Conservation (phyloP, 331 rosid species). For the Spiraea crenata region DNA sequence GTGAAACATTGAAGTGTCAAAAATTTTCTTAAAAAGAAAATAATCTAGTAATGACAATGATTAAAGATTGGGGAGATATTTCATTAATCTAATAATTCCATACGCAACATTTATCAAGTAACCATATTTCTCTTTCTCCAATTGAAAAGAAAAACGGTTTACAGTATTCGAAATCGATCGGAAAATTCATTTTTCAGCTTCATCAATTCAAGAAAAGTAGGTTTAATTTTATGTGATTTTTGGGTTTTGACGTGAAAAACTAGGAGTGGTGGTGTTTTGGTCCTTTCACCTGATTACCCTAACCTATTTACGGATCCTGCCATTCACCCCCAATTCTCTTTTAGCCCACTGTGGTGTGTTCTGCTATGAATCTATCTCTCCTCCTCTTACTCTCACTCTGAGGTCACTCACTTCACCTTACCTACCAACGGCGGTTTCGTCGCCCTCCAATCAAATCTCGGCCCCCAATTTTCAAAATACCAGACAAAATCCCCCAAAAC, state of each 20-base stretch:
- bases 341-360: constrained; percentile 1
- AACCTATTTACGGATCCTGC: constrained; percentile 39
- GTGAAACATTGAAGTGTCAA: too few relatives aligned
- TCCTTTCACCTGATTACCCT: background rate
- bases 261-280: background rate
- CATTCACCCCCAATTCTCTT: constrained; percentile 19
- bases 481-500: constrained; percentile 17
- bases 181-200: too few relatives aligned
- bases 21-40: too few relatives aligned
- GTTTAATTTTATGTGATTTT: background rate
- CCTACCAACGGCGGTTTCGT: constrained; percentile 28
- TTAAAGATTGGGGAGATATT: too few relatives aligned
- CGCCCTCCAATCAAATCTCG: constrained; percentile 29
- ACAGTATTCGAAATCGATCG: too few relatives aligned
- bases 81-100: too few relatives aligned
- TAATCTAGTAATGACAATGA: too few relatives aligned
- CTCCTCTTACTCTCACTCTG: constrained; percentile 1
- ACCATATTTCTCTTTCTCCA: too few relatives aligned
- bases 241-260: background rate
- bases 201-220: too few relatives aligned
- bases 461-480: background rate
- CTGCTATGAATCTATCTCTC: constrained; percentile 7
- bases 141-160: too few relatives aligned
- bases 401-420: constrained; percentile 35
- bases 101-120: too few relatives aligned